Conservation (phyloP, 306 rosid species). For the Cucumis cinereus region DNA sequence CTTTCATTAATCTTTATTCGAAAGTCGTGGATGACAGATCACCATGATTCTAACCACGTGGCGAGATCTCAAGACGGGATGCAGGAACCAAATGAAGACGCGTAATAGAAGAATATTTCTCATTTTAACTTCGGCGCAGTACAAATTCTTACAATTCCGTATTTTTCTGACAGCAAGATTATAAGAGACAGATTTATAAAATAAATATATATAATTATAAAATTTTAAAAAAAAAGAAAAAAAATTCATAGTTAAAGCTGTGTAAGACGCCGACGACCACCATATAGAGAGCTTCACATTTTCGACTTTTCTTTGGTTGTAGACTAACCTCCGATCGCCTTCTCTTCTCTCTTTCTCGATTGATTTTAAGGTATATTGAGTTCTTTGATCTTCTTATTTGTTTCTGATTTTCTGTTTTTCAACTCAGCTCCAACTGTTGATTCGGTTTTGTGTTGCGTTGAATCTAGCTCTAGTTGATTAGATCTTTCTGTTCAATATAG, state of each 20-base stretch:
- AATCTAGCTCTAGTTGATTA: slow-evolving; percentile 7
- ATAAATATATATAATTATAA: neutral
- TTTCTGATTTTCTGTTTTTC: neutral
- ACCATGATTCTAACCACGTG: neutral
- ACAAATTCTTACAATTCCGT: slow-evolving; percentile 11
- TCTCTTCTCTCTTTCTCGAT: slow-evolving; percentile 24
- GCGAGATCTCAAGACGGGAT: neutral
- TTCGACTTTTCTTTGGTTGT: slow-evolving; percentile 34
- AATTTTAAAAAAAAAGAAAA: neutral
- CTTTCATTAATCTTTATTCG: neutral
- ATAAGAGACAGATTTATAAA: neutral
- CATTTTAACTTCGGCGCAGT: neutral
- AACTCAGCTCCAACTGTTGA: slow-evolving; percentile 5
- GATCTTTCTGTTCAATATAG: slow-evolving; percentile 13
- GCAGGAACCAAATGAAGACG: neutral
- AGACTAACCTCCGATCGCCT: slow-evolving; percentile 2
- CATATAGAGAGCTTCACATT: slow-evolving; percentile 54
- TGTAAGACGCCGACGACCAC: slow-evolving; percentile 85
- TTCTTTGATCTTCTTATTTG: slow-evolving; percentile 21
- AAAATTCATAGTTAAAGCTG: slow-evolving; percentile 8
- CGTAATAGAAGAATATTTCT: neutral
- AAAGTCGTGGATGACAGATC: neutral
- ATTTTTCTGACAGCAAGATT: slow-evolving; percentile 12
- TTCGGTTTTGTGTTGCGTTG: neutral
- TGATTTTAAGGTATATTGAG: slow-evolving; percentile 23